Base-by-base conservation (phyloP, 306 rosid species). In the Echinosophora koreensis region DNA sequence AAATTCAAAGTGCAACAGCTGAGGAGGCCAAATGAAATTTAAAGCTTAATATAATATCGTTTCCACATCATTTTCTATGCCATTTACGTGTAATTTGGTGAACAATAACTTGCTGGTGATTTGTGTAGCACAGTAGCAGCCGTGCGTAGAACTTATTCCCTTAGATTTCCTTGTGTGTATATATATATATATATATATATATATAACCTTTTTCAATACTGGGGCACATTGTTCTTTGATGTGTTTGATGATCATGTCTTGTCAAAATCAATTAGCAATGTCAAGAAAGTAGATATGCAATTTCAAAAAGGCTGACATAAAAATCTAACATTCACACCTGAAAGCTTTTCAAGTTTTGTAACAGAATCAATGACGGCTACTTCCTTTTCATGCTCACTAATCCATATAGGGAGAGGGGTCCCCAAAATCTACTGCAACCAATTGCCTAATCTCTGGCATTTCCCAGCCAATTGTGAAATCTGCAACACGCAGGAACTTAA, bases 381-480 rank as follows among this genome's bases (percentile, higher is more conserved):
- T 82, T 92, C 98, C 84, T 88, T 88, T 35, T 90, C 97, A 71
- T 95, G 97, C 83, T 92, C 96, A 64, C 97, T 95, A 52, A 92
- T 87, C 98, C 97, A 95, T 79, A 95, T 69, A 32, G 97, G 97
- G 76, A 95, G 96, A 67, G 97, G 97, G 67, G 98, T 95, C 55
- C 97, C 98, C 98, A 95, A 82, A 95, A 95, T 86, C 97, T 88
- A 89, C 97, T 95, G 14, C 98, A 92, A 82, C 98, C 92, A 72
- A 95, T 86, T 68, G 97, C 97, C 97, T 97, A 95, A 75, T 95
- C 98, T 86, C 97, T 90, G 17, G 97, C 98, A 92, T 95, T 95
- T 86, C 90, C 98, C 60, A 95, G 88, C 98, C 98, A 95, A 83
- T 95, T 95, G 86, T 95, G 98, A 76, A 95, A 95, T 72, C 98